Conservation (phyloP, 495 filamentous ascomycete species). For the Lepraria neglecta region DNA sequence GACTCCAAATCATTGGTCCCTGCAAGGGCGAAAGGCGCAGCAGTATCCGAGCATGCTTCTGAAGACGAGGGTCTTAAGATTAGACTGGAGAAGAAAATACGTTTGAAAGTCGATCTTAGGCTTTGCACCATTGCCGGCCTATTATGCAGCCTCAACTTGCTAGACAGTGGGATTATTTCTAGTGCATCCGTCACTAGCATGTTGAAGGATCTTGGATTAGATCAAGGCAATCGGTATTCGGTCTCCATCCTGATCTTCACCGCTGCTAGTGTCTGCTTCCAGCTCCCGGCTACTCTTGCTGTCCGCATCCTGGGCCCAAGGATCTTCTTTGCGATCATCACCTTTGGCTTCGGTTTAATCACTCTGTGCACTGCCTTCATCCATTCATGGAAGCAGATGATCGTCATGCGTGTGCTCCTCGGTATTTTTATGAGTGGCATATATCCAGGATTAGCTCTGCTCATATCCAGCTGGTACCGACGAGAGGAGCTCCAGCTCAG, state of each 20-base stretch:
- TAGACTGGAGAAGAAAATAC: constrained; percentile 40
- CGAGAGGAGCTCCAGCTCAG: constrained; percentile 66
- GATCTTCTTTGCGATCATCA: constrained; percentile 61
- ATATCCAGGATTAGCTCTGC: constrained; percentile 64
- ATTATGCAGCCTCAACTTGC: constrained; percentile 63
- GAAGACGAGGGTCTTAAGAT: constrained; percentile 23
- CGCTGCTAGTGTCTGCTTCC: constrained; percentile 64
- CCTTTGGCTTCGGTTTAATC: constrained; percentile 62
- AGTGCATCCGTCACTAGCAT: constrained; percentile 71
- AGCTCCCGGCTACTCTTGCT: constrained; percentile 66
- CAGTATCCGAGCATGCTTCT: background rate
- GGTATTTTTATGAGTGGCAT: constrained; percentile 62
- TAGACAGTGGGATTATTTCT: constrained; percentile 72
- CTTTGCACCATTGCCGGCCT: constrained; percentile 70
- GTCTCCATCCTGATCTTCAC: constrained; percentile 78
- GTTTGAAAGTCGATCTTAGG: constrained; percentile 63
- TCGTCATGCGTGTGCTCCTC: constrained; percentile 61
- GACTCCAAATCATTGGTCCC: no score
- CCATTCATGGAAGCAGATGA: constrained; percentile 66
- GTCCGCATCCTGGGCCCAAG: constrained; percentile 63
- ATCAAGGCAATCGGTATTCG: constrained; percentile 56
- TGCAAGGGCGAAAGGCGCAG: no score
- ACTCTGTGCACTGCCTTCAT: constrained; percentile 68
- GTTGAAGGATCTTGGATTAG: constrained; percentile 57
- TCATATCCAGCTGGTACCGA: constrained; percentile 70